Evolutionary conservation across 495 filamentous ascomycete species (phyloP), one percentile per base, ranked within the genome.

Genomic region (Niebla homalea): DNA sequence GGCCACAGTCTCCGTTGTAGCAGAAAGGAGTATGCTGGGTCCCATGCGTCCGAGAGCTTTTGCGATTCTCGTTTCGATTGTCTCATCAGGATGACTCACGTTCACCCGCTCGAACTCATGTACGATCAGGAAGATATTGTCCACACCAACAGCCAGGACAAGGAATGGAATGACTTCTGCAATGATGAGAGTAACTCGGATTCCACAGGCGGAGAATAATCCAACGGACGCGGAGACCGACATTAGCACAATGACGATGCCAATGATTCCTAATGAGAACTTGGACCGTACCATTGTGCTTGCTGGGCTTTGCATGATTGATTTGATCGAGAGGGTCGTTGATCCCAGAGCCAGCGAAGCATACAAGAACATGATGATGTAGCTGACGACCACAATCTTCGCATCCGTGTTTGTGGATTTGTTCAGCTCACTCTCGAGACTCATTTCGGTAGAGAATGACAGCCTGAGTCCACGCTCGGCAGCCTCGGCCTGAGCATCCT

Each of bases 101-200:
- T 97, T 96, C 50, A 94, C 81, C 23, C 93, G 76, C 65, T 98
- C 93, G 56, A 98, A 96, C 60, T 98, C 92, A 66, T 98, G 89
- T 6, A 97, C 93, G 45, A 98, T 95, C 45, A 98, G 67, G 67
- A 98, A 98, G 60, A 98, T 97, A 62, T 98, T 98, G 73, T 98
- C 92, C 10, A 98, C 93, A 21, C 92, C 92, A 16, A 98, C 85
- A 42, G 92, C 92, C 11, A 98, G 69, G 12, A 98, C 89, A 54
- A 98, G 79, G 64, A 98, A 98, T 0, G 92, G 92, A 51, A 98
- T 98, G 53, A 98, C 92, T 61, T 98, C 92, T 6, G 94, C 90
- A 55, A 98, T 97, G 60, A 98, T 97, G 52, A 98, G 69, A 3
- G 92, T 98, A 26, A 87, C 93, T 65, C 90, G 94, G 57, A 97